These are phyloP conservation scores for Leishmania martiniquensis DNA, from an alignment of 208 protist genomes.

Conservation along the genomic window DNA sequence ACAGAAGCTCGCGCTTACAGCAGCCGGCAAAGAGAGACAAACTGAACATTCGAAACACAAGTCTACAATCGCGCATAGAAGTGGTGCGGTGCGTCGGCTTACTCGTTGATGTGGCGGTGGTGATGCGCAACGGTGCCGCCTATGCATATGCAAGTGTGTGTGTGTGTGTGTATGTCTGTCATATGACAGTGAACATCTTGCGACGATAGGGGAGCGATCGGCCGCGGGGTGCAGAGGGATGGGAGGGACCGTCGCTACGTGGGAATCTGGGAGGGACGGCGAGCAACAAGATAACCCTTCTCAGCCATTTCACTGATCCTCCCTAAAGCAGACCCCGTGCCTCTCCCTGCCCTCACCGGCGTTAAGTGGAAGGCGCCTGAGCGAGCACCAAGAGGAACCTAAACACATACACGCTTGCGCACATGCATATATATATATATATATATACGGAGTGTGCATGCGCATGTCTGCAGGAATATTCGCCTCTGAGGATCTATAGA, in stretches of 20 bases:
- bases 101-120: neutral
- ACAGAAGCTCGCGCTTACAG: neutral
- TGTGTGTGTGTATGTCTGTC: neutral
- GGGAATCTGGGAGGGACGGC: neutral
- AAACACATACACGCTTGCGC: neutral
- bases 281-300: neutral
- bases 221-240: neutral
- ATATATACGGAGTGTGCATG: neutral
- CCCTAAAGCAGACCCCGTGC: neutral
- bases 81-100: too few relatives aligned
- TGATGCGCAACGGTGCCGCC: neutral
- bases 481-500: neutral
- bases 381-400: too few relatives aligned
- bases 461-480: neutral
- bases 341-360: neutral
- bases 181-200: neutral
- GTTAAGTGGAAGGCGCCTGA: neutral
- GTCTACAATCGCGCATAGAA: neutral
- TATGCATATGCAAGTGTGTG: too few relatives aligned
- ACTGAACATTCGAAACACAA: neutral
- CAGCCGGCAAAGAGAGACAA: neutral
- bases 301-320: neutral
- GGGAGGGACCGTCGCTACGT: neutral
- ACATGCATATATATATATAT: neutral
- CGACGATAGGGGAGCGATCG: neutral